Evolutionary conservation across 106 monocot species (phyloP), one percentile per base, ranked within the genome.

Genomic region (Ottelia alismoides): DNA sequence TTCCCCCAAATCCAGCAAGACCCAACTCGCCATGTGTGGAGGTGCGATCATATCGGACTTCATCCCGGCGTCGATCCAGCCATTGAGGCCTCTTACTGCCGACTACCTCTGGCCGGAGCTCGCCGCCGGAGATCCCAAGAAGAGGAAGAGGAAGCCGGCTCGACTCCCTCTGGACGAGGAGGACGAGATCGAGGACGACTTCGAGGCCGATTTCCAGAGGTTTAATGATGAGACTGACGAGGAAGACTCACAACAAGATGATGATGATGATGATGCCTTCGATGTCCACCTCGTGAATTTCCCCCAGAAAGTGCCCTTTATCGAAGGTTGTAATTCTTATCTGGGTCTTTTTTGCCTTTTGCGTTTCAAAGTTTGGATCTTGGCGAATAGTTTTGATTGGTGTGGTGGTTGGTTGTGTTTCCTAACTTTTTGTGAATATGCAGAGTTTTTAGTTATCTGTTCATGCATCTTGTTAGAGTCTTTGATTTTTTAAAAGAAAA

Each of bases 21-120:
- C n/a, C n/a, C n/a, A n/a, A n/a, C n/a, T n/a, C n/a, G n/a, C n/a
- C n/a, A 87, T 82, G 87, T 88, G 87, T 28, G 87, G 87, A 22
- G 87, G 87, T 58, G 78, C 82, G 20, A 82, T 88, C 63, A 75
- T 88, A 57, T 77, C 76, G 40, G 78, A 78, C 51, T 67, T 72
- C 55, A 67, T 78, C 30, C 71, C 87, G 22, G n/a, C n/a, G n/a
- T 5, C 77, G 30, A 32, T 54, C 49, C 21, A 45, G 46, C 53
- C 70, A 24, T 55, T 67, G 25, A 62, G 71, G 54, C 73, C 43
- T 51, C 50, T 71, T 27, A 74, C 70, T 23, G 74, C 70, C 24
- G 78, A 70, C 56, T 47, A 63, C 69, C 72, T 81, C 27, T 87
- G 85, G 85, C 68, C 72, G 31, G 65, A 67, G 21, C 73, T 60